Conservation (phyloP, 441 rosid genomes). For the Melianthus villosus region DNA sequence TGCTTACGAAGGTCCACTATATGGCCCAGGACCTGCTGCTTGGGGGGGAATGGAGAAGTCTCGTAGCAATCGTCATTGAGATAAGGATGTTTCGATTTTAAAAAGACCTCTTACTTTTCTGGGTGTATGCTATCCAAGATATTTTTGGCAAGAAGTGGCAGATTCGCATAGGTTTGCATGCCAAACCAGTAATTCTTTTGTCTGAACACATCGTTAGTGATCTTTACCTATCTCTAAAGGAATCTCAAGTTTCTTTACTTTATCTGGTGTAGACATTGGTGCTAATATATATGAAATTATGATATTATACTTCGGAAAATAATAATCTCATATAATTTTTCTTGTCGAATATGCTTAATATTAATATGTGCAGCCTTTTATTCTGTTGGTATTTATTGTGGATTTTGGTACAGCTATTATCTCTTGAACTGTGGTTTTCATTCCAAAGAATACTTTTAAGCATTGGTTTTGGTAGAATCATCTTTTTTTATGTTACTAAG, state of each 20-base stretch:
- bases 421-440: conserved; percentile 3
- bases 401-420: conserved; percentile 3
- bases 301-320: conserved; percentile 9
- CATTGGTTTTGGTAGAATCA: neutral
- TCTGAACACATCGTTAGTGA: conserved; percentile 25
- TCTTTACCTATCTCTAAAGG: conserved; percentile 17
- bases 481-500: neutral
- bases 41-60: conserved; percentile 46
- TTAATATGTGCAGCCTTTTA: neutral
- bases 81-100: conserved; percentile 10
- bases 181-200: conserved; percentile 21
- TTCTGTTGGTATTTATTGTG: conserved; percentile 1
- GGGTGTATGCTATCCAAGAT: conserved; percentile 10
- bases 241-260: conserved; percentile 14
- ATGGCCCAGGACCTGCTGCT: conserved; percentile 55
- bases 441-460: conserved; percentile 4
- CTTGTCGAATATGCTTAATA: conserved; percentile 2
- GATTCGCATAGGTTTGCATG: conserved; percentile 19
- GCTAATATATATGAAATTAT: conserved; percentile 9
- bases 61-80: conserved; percentile 47
- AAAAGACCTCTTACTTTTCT: conserved; percentile 8
- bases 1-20: conserved; percentile 44
- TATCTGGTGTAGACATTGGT: conserved; percentile 10
- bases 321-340: conserved; percentile 1
- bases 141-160: conserved; percentile 20